phyloP scores from a whole-genome alignment of 768 basidiomycete genomes.

The Crepidotus variabilis region DNA sequence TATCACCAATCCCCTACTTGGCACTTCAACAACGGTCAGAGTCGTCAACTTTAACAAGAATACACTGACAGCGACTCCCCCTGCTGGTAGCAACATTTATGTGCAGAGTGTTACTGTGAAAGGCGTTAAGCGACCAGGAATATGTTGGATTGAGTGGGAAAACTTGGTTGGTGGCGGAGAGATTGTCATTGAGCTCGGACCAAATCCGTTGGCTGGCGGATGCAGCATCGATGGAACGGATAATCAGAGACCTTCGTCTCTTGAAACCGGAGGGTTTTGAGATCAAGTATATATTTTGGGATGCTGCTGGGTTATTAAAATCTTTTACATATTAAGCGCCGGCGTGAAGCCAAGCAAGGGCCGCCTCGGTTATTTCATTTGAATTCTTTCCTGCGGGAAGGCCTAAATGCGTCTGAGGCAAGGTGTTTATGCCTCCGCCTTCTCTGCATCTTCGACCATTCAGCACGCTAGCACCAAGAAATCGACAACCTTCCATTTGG shows the following conservation, averaged over 20 bases:
- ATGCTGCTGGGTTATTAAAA: too few relatives aligned
- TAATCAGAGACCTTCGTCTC: constrained; percentile 33
- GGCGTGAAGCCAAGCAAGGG: neutral
- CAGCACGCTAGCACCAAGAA: too few relatives aligned
- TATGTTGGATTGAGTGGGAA: constrained; percentile 44
- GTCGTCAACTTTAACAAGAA: constrained; percentile 38
- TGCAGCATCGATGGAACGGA: constrained; percentile 28
- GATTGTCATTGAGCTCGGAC: constrained; percentile 41
- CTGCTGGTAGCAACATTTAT: constrained; percentile 35
- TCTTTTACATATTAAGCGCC: too few relatives aligned
- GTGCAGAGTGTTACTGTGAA: constrained; percentile 43
- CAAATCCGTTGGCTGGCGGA: constrained; percentile 34
- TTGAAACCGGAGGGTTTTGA: constrained; percentile 36
- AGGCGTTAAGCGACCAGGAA: constrained; percentile 28
- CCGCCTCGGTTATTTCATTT: neutral
- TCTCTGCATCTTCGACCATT: too few relatives aligned
- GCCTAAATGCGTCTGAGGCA: too few relatives aligned
- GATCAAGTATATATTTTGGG: too few relatives aligned
- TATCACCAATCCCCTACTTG: constrained; percentile 33
- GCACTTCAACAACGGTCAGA: constrained; percentile 36
- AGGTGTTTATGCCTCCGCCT: too few relatives aligned
- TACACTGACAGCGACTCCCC: constrained; percentile 32
- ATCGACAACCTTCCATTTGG: too few relatives aligned
- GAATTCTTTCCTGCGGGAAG: neutral
- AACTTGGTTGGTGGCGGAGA: constrained; percentile 40